These are phyloP conservation scores for Eimeria acervulina DNA, from an alignment of 169 alveolate species.

Conservation along the genomic window DNA sequence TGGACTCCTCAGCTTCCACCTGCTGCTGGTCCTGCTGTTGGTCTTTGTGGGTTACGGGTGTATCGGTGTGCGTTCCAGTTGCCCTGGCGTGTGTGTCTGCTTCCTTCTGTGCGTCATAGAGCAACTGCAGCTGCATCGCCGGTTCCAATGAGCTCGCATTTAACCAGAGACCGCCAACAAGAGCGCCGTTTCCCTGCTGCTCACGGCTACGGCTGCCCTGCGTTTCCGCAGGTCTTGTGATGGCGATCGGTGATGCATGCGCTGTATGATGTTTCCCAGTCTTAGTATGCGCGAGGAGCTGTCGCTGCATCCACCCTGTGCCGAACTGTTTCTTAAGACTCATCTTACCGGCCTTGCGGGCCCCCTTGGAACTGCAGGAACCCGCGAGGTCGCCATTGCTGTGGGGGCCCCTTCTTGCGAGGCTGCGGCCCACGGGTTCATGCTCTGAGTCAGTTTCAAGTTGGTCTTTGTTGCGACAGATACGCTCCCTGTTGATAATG, in stretches of 20 bases:
- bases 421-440: not conserved
- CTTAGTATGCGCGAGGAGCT: slow-evolving; percentile 25
- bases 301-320: slow-evolving; percentile 66
- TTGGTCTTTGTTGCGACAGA: not conserved
- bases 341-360: slow-evolving; percentile 38
- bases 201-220: not conserved
- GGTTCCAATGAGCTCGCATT: slow-evolving; percentile 37
- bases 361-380: not conserved
- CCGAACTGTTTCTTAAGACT: slow-evolving; percentile 67
- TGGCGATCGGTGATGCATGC: not conserved
- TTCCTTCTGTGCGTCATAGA: slow-evolving; percentile 36
- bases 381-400: slow-evolving; percentile 1
- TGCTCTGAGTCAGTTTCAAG: slow-evolving; percentile 4
- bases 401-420: not conserved
- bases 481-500: not conserved
- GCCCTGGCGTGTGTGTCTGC: not conserved
- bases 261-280: not conserved
- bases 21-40: slow-evolving; percentile 16
- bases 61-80: not conserved
- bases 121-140: slow-evolving; percentile 66
- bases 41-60: not conserved
- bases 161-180: slow-evolving; percentile 52
- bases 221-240: not conserved
- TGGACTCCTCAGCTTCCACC: not conserved
- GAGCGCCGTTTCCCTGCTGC: not conserved